Evolutionary conservation across 371 early-diverging fungal genomes (phyloP).

Genomic region (Massospora cicadina): DNA sequence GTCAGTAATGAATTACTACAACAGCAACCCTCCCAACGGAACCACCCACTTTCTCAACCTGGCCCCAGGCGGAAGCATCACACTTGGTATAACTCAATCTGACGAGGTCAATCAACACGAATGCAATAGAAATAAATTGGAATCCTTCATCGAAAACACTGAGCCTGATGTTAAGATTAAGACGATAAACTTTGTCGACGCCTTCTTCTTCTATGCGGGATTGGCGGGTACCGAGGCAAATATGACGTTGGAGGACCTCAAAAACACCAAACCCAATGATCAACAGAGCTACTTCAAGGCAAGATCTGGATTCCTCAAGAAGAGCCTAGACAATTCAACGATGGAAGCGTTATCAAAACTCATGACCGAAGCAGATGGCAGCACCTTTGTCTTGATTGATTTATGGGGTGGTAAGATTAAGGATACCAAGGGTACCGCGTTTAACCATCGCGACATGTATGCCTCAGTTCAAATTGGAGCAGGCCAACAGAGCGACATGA

Average conservation of each 20-base stretch:
- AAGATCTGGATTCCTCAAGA: background rate
- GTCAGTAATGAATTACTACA: background rate
- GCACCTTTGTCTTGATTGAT: slow-evolving; percentile 2
- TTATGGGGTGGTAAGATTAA: slow-evolving; percentile 1
- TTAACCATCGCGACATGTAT: background rate
- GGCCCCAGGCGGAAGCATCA: background rate
- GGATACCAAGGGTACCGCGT: background rate
- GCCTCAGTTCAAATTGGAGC: slow-evolving; percentile 7
- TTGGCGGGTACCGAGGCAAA: background rate
- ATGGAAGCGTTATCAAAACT: background rate
- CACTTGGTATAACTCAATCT: background rate
- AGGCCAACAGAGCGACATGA: background rate
- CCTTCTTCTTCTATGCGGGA: slow-evolving; percentile 3
- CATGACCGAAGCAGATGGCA: background rate
- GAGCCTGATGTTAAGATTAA: no score
- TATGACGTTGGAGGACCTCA: background rate
- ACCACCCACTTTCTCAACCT: background rate
- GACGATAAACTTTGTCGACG: background rate
- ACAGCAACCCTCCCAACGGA: background rate
- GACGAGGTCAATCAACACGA: no score
- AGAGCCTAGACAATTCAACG: background rate
- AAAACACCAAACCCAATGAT: background rate
- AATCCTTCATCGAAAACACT: no score
- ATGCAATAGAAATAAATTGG: no score
- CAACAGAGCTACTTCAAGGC: background rate